Conservation (phyloP, 2,329 filamentous ascomycete species). For the Didymella segeticola region DNA sequence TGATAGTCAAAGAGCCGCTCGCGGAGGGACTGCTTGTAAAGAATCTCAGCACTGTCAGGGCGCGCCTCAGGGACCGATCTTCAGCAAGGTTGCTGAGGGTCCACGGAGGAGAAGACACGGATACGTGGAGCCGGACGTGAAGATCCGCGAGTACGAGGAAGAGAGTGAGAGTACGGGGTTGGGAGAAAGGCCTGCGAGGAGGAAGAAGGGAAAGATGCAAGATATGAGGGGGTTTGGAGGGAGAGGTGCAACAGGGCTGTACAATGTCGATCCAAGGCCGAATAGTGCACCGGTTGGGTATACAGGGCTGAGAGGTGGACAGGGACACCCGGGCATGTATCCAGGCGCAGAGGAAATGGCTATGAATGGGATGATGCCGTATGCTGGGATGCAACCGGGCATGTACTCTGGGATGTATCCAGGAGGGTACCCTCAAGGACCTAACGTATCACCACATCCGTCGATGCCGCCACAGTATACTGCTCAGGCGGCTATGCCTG, state of each 20-base stretch:
- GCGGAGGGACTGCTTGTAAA: too few relatives aligned
- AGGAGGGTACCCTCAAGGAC: not conserved
- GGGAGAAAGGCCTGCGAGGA: not conserved
- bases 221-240: not conserved
- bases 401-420: not conserved
- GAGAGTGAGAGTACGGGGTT: not conserved
- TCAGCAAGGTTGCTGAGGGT: not conserved
- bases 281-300: not conserved
- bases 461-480: not conserved
- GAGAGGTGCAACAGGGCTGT: not conserved
- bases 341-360: not conserved
- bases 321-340: not conserved
- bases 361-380: not conserved
- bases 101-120: not conserved
- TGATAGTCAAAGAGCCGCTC: too few relatives aligned
- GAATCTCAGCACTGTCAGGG: too few relatives aligned
- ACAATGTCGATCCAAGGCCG: not conserved
- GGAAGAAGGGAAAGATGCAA: not conserved
- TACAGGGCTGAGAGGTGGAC: not conserved
- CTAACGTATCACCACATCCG: not conserved
- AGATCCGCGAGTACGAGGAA: not conserved
- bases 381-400: not conserved
- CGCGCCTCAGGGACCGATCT: not conserved
- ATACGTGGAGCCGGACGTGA: not conserved
- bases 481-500: not conserved